Percentiles rank a stretch among this genome's conserved stretches.
These are phyloP conservation scores for Globisporangium apiculatum DNA, from an alignment of 352 stramenopile species.

Conservation along the genomic window DNA sequence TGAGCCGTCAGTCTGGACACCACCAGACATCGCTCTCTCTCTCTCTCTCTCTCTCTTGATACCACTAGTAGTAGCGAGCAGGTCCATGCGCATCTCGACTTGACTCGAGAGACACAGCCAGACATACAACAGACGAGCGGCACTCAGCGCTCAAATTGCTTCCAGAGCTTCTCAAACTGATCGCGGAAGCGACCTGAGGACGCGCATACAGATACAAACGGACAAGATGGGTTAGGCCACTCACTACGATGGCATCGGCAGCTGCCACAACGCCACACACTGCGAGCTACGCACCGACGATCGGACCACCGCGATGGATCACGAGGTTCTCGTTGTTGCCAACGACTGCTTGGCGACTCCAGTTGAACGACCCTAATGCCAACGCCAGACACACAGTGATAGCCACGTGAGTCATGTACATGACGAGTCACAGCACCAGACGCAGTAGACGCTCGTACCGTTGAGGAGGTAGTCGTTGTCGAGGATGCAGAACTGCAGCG, in stretches of 20 bases:
- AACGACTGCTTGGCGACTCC: constrained; percentile 58
- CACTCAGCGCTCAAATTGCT: constrained; percentile 34
- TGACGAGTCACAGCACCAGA: not conserved
- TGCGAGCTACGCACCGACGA: constrained; percentile 32
- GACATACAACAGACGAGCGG: not conserved
- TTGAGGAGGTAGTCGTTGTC: constrained; percentile 55
- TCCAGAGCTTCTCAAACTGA: constrained; percentile 59
- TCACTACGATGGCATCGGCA: not conserved
- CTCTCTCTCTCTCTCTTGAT: no score
- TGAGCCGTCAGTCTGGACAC: no score
- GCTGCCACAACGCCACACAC: no score
- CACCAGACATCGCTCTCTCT: no score
- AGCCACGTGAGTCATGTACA: not conserved
- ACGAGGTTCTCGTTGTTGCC: constrained; percentile 66
- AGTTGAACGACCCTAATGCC: constrained; percentile 56
- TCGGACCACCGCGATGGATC: constrained; percentile 37
- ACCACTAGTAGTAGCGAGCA: no score
- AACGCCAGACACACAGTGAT: not conserved
- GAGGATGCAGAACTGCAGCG: constrained; percentile 55
- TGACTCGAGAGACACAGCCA: not conserved
- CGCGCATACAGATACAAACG: no score
- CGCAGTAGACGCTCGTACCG: constrained; percentile 15
- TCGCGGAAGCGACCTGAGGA: constrained; percentile 40
- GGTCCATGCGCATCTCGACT: no score
- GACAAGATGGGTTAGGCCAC: no score